A percentile compares a stretch with the other conserved stretches of the same genome.
Evolutionary conservation across 208 protist genomes (phyloP).

Genomic region (Trypanosoma caninum): DNA sequence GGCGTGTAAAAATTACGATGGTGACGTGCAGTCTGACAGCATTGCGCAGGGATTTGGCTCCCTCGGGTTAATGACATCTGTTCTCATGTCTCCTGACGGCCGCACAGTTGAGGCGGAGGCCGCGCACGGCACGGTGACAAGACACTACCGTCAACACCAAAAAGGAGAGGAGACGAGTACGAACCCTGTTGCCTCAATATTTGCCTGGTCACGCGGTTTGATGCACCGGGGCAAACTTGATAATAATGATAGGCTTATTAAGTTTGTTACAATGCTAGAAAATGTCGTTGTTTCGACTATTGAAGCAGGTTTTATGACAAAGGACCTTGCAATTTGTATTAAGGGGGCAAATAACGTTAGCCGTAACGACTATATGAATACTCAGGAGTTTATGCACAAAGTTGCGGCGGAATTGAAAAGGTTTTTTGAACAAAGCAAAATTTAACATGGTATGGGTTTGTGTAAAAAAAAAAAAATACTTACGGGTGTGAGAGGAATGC

Average conservation of each 20-base stretch:
- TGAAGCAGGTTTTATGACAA: conserved; percentile 96
- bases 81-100: conserved; percentile 96
- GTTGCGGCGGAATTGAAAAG: conserved; percentile 47
- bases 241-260: conserved; percentile 84
- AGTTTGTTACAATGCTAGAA: conserved; percentile 92
- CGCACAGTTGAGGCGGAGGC: conserved; percentile 98
- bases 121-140: conserved; percentile 97
- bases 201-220: conserved; percentile 96
- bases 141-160: conserved; percentile 97
- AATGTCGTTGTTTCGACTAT: conserved; percentile 88
- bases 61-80: conserved; percentile 98
- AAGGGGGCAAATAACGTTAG: conserved; percentile 84
- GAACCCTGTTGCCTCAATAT: conserved; percentile 98
- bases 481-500: not conserved
- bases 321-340: conserved; percentile 96
- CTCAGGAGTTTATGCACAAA: conserved; percentile 66
- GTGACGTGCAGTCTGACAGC: conserved; percentile 97
- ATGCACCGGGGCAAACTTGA: conserved; percentile 95
- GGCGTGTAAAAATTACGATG: conserved; percentile 99
- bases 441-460: conserved; percentile 26
- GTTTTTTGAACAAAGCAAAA: conserved; percentile 37
- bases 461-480: not conserved
- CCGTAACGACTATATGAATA: conserved; percentile 75
- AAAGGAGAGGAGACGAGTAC: conserved; percentile 96
- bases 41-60: conserved; percentile 97